Conservation (phyloP, 306 rosid genomes). For the Purshia tridentata region DNA sequence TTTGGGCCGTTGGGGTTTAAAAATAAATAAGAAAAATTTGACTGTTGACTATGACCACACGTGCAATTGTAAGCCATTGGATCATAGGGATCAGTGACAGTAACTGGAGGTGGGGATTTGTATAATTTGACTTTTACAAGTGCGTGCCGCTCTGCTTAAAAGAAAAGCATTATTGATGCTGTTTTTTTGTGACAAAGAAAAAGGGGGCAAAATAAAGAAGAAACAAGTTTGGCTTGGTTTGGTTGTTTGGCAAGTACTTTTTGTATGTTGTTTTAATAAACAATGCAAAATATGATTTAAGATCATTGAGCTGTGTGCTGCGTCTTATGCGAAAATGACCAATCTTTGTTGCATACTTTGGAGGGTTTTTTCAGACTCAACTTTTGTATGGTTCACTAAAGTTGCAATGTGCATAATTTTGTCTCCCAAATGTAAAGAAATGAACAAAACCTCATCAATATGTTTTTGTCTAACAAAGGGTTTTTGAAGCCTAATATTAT, state of each 20-base stretch:
- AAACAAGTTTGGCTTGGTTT: slow-evolving; percentile 25
- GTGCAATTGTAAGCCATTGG: slow-evolving; percentile 33
- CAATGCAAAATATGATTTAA: slow-evolving; percentile 5
- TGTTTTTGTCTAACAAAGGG: not conserved
- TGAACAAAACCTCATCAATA: slow-evolving; percentile 16
- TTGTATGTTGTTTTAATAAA: slow-evolving; percentile 3
- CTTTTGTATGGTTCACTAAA: slow-evolving; percentile 30
- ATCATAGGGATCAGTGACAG: slow-evolving; percentile 29
- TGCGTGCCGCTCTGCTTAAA: not conserved
- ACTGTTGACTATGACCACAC: slow-evolving; percentile 31
- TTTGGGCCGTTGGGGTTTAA: slow-evolving; percentile 3
- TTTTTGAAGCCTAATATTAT: not conserved
- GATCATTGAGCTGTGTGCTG: slow-evolving; percentile 42
- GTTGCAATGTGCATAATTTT: slow-evolving; percentile 24
- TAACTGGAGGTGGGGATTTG: slow-evolving; percentile 1
- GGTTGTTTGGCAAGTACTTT: too few relatives aligned
- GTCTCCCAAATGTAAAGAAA: slow-evolving; percentile 22
- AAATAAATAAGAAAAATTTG: slow-evolving; percentile 16
- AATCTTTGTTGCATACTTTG: slow-evolving; percentile 13
- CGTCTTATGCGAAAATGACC: slow-evolving; percentile 31
- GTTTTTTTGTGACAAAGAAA: not conserved
- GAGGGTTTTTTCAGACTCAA: not conserved
- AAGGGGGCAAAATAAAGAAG: not conserved
- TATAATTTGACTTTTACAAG: slow-evolving; percentile 22
- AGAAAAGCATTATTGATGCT: not conserved